phyloP scores from a whole-genome alignment of 176 grass and related monocot genomes.

The Triticum monococcum region DNA sequence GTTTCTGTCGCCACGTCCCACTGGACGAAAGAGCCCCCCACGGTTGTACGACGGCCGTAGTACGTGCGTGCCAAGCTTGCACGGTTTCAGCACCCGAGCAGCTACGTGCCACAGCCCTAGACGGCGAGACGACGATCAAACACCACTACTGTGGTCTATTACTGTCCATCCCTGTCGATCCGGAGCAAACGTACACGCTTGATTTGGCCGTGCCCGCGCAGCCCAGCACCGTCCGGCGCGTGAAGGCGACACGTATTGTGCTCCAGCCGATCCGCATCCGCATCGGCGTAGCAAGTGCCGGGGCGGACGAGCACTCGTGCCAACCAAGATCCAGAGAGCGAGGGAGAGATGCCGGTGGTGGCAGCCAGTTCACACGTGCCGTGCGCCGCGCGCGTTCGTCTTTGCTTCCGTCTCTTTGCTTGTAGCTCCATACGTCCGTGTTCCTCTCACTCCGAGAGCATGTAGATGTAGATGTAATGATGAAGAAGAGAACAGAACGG shows the following conservation, averaged over 20 bases:
- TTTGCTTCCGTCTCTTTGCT: not conserved
- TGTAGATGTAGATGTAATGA: not conserved
- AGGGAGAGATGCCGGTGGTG: slow-evolving; percentile 32
- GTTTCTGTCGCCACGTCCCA: not conserved
- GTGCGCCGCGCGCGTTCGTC: not conserved
- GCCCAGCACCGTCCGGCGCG: not conserved
- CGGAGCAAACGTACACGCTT: not conserved
- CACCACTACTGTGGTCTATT: not conserved
- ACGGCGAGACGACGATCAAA: not conserved
- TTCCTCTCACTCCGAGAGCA: too few relatives aligned
- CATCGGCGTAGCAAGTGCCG: not conserved
- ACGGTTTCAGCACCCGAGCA: not conserved
- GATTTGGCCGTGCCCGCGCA: not conserved
- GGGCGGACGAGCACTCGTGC: not conserved
- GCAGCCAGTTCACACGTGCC: slow-evolving; percentile 32
- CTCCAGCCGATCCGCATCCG: not conserved
- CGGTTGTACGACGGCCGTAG: slow-evolving; percentile 2
- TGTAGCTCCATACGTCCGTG: not conserved
- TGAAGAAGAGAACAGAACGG: not conserved
- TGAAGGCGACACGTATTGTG: not conserved
- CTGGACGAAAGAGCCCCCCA: not conserved
- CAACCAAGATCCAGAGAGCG: not conserved
- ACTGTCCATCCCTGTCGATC: slow-evolving; percentile 3
- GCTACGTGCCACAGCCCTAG: not conserved
- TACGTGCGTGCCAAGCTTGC: not conserved